Conservation (phyloP, 2,329 filamentous ascomycete genomes). For the Neonectria hederae region DNA sequence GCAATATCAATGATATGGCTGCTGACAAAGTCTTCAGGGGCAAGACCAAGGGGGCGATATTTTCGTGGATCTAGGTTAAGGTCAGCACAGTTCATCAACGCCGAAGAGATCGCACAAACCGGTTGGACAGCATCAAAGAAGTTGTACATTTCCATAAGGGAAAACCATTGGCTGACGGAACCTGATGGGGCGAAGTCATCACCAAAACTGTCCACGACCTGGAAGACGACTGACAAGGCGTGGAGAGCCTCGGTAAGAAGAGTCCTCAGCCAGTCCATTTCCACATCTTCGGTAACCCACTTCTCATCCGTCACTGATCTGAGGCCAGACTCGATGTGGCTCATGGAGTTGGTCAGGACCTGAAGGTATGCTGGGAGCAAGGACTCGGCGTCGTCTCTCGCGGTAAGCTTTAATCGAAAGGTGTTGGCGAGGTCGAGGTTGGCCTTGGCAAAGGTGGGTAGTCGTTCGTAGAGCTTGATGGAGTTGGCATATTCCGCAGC, state of each 20-base stretch:
- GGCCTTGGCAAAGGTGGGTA: slow-evolving; percentile 47
- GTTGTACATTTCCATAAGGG: slow-evolving; percentile 71
- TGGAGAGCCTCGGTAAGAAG: slow-evolving; percentile 77
- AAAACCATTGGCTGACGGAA: slow-evolving; percentile 76
- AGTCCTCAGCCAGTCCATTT: slow-evolving; percentile 68
- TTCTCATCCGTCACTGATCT: slow-evolving; percentile 60
- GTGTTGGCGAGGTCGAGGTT: slow-evolving; percentile 42
- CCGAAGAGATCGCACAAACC: slow-evolving; percentile 33
- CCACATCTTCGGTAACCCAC: slow-evolving; percentile 62
- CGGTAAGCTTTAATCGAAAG: slow-evolving; percentile 44
- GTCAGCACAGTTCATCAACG: slow-evolving; percentile 28
- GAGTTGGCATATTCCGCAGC: slow-evolving; percentile 66
- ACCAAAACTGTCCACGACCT: slow-evolving; percentile 70
- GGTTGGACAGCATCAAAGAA: slow-evolving; percentile 74
- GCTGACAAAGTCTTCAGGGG: slow-evolving; percentile 76
- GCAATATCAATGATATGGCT: slow-evolving; percentile 74
- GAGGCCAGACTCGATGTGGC: slow-evolving; percentile 59
- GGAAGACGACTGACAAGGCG: slow-evolving; percentile 76
- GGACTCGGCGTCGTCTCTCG: slow-evolving; percentile 53
- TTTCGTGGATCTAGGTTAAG: slow-evolving; percentile 48
- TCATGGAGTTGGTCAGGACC: slow-evolving; percentile 59
- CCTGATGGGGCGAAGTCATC: slow-evolving; percentile 65
- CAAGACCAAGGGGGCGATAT: slow-evolving; percentile 61
- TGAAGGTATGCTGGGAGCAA: slow-evolving; percentile 60
- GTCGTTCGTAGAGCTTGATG: slow-evolving; percentile 54